A percentile compares a stretch with the other conserved stretches of the same genome.
These are phyloP conservation scores for Kodamaea neixiangensis DNA, from an alignment of 805 yeast species.

Conservation along the genomic window DNA sequence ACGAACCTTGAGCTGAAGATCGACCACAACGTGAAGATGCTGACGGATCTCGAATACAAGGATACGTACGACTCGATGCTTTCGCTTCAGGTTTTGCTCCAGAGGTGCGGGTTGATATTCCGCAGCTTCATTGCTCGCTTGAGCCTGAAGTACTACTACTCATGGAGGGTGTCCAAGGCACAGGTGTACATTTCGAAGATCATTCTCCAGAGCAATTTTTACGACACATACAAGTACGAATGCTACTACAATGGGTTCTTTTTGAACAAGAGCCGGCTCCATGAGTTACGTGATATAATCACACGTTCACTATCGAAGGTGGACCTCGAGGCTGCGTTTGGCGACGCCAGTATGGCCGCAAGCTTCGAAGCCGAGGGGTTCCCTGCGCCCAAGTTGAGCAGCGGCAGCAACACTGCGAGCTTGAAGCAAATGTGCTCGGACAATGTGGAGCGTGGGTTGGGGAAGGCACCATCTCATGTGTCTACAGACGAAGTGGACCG, in stretches of 20 bases:
- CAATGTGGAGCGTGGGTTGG: not conserved
- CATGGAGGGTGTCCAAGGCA: constrained; percentile 68
- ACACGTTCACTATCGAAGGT: constrained; percentile 21
- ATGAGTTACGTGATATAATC: constrained; percentile 16
- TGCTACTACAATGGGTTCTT: constrained; percentile 11
- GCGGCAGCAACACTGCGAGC: not conserved
- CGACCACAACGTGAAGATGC: constrained; percentile 23
- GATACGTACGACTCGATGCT: constrained; percentile 8
- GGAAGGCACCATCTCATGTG: not conserved
- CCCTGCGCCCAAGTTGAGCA: not conserved
- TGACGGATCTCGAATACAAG: constrained; percentile 20
- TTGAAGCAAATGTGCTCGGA: not conserved
- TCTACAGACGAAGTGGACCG: constrained; percentile 13
- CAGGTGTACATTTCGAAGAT: constrained; percentile 40
- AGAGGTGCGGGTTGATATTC: constrained; percentile 5
- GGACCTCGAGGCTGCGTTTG: constrained; percentile 2
- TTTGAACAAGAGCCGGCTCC: constrained; percentile 11
- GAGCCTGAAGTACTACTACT: constrained; percentile 61
- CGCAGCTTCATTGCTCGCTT: constrained; percentile 30
- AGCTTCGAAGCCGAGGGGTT: not conserved
- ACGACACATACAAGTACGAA: constrained; percentile 11
- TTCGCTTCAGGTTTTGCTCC: constrained; percentile 1
- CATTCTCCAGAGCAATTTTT: constrained; percentile 26
- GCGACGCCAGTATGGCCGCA: not conserved
- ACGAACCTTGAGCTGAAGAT: constrained; percentile 6